Base-by-base conservation (phyloP, 148 eudicot genomes). In the Polygonum maritimum region DNA sequence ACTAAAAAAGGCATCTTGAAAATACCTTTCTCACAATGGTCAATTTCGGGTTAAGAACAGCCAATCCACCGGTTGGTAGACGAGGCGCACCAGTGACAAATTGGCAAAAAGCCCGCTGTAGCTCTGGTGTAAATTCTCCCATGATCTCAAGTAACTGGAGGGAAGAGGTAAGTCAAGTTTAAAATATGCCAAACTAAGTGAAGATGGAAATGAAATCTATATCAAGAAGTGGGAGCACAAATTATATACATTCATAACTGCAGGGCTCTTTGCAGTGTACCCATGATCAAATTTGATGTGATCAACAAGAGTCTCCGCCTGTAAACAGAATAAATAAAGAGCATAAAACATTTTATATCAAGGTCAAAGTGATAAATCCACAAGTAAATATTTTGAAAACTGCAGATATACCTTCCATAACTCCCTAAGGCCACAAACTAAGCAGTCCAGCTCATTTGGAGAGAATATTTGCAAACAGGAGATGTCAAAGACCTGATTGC, bases 61-160 rank as follows among this genome's bases (percentile, higher is more conserved):
- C 97, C 76, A 95, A 82, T 76, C 99, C 99, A 76, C 99, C 99
- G 10, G 99, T 92, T 39, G 99, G 97, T 82, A 95, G 97, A 63
- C 96, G 88, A 47, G 99, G 99, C 9, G 99, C 99, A 81, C 98
- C 99, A 48, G 99, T 95, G 44, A 95, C 99, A 86, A 95, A 95
- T 79, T 95, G 99, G 82, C 99, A 95, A 80, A 95, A 95, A 19
- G 96, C 93, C 67, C 96, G 88, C 63, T 95, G 99, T 80, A 88
- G 97, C 80, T 95, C 97, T 40, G 97, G 89, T 33, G 92, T 88
- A 76, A 95, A 91, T 67, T 92, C 96, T 21, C 94, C 94, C 99
- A 95, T 92, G 74, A 95, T 91, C 92, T 92, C 99, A 58, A 95
- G 92, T 76, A 95, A 83, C 99, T 95, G 82, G 67, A 74, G 57